Evolutionary conservation across 2,329 filamentous ascomycete genomes (phyloP).

Genomic region (Curvularia eragrostidis): DNA sequence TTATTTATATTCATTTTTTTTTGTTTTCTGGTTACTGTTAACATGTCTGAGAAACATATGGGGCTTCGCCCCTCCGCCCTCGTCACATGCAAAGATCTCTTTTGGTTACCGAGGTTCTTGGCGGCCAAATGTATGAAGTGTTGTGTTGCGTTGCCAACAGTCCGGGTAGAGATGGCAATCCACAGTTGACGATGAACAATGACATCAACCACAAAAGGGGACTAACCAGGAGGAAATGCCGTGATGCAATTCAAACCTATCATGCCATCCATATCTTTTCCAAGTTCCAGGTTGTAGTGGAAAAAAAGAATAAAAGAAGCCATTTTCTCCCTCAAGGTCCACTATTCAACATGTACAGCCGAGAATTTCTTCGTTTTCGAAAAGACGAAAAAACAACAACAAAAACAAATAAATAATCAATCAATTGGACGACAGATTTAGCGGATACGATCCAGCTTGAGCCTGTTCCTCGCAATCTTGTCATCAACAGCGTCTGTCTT

Average conservation of each 20-base stretch:
- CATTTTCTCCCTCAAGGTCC: background rate
- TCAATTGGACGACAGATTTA: conserved; percentile 32
- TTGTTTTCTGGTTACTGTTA: background rate
- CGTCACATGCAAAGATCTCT: too few relatives aligned
- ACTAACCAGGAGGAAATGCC: background rate
- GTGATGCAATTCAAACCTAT: background rate
- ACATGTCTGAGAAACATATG: background rate
- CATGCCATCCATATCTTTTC: background rate
- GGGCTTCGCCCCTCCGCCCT: too few relatives aligned
- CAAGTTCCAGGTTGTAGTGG: background rate
- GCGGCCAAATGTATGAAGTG: background rate
- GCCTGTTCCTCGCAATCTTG: conserved; percentile 78
- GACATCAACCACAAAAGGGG: background rate
- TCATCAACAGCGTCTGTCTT: conserved; percentile 86
- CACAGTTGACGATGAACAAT: background rate
- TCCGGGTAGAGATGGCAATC: background rate
- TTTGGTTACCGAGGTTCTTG: background rate
- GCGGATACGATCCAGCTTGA: conserved; percentile 69
- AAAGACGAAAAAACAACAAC: background rate
- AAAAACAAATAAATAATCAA: background rate
- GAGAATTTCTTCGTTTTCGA: background rate
- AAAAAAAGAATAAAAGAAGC: background rate
- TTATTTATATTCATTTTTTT: background rate
- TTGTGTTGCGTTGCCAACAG: background rate
- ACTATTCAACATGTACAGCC: background rate